Conservation (phyloP, 2,329 filamentous ascomycete species). For the Nigrograna mackinnonii region DNA sequence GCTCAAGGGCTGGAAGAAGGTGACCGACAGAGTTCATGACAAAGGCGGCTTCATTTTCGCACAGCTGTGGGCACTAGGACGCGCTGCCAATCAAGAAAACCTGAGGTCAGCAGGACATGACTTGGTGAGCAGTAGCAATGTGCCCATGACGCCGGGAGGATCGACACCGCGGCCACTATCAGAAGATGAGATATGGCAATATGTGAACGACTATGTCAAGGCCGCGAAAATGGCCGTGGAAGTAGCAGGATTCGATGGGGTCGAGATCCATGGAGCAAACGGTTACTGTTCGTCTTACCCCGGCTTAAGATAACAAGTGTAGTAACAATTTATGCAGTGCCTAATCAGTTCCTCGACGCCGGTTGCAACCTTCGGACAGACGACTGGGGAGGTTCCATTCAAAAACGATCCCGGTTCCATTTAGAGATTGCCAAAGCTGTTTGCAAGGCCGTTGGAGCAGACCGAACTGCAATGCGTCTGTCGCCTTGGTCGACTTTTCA, state of each 20-base stretch:
- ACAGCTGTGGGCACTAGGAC: slow-evolving; percentile 47
- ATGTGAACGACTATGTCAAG: slow-evolving; percentile 26
- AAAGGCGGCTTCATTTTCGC: slow-evolving; percentile 48
- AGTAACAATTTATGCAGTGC: no score
- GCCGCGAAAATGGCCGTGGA: slow-evolving; percentile 56
- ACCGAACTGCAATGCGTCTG: slow-evolving; percentile 61
- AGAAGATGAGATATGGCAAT: neutral
- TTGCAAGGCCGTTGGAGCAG: slow-evolving; percentile 22
- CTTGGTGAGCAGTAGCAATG: neutral
- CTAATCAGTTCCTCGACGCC: neutral
- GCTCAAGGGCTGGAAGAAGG: slow-evolving; percentile 48
- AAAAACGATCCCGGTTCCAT: slow-evolving; percentile 56
- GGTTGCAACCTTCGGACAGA: neutral
- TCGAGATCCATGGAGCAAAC: slow-evolving; percentile 52
- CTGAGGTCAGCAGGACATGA: no score
- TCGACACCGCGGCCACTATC: neutral
- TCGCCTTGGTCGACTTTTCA: slow-evolving; percentile 65
- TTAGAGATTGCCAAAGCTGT: slow-evolving; percentile 48
- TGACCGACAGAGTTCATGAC: slow-evolving; percentile 50
- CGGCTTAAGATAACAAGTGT: slow-evolving; percentile 51
- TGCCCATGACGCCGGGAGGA: neutral
- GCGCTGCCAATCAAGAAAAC: slow-evolving; percentile 43
- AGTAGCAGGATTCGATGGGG: slow-evolving; percentile 55
- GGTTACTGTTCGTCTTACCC: slow-evolving; percentile 52
- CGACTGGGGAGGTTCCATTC: neutral